phyloP scores from a whole-genome alignment of 495 filamentous ascomycete species.

The Trichoderma virens region DNA sequence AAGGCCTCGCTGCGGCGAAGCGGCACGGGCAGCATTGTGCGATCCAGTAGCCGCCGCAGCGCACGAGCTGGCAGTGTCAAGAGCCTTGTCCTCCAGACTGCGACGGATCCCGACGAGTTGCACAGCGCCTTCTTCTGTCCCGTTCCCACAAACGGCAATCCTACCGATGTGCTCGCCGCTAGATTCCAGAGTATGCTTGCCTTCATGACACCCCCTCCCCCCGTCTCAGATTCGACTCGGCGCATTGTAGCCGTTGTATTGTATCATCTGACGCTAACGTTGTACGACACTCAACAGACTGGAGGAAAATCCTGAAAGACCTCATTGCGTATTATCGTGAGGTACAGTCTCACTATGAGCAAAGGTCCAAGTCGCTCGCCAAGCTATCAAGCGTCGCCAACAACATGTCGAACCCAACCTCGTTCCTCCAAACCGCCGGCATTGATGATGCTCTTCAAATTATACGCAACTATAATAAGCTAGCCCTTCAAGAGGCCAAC shows the following conservation, averaged over 20 bases:
- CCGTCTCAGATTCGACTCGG: background rate
- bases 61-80: slow-evolving; percentile 75
- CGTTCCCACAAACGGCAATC: slow-evolving; percentile 76
- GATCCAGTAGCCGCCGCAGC: slow-evolving; percentile 67
- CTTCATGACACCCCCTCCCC: slow-evolving; percentile 10
- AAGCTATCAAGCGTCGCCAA: slow-evolving; percentile 80
- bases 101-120: slow-evolving; percentile 56
- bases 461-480: slow-evolving; percentile 73
- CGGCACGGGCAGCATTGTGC: slow-evolving; percentile 62
- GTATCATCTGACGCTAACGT: slow-evolving; percentile 7
- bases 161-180: slow-evolving; percentile 82
- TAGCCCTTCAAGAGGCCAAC: slow-evolving; percentile 70
- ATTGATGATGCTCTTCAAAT: slow-evolving; percentile 79
- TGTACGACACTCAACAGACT: slow-evolving; percentile 48
- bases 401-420: slow-evolving; percentile 62
- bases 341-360: slow-evolving; percentile 83
- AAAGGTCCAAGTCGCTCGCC: slow-evolving; percentile 69
- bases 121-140: slow-evolving; percentile 85
- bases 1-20: slow-evolving; percentile 66
- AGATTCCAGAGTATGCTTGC: slow-evolving; percentile 75
- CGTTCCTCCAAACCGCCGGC: slow-evolving; percentile 70
- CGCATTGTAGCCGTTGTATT: background rate
- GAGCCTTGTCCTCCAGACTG: slow-evolving; percentile 58
- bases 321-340: slow-evolving; percentile 92
- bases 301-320: slow-evolving; percentile 93